Percentiles rank a stretch among this genome's conserved stretches.
These are phyloP conservation scores for Naumovozyma dairenensis DNA, from an alignment of 805 yeast species.

Conservation along the genomic window DNA sequence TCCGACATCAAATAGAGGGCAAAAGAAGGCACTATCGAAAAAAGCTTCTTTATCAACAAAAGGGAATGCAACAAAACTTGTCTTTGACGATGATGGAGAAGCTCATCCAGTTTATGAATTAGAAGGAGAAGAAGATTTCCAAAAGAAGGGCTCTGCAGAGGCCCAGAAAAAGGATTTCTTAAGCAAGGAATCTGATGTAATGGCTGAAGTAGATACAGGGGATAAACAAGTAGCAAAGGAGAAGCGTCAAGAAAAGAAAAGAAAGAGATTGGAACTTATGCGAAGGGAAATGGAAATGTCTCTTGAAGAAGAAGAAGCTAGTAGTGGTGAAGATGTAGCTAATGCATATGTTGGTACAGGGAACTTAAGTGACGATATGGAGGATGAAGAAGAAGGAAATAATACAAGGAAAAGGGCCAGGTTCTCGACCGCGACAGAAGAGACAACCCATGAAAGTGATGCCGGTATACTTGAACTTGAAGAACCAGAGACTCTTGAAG, in stretches of 20 bases:
- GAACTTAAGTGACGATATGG: slow-evolving; percentile 36
- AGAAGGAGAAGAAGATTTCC: slow-evolving; percentile 82
- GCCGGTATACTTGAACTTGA: slow-evolving; percentile 57
- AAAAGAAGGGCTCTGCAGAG: slow-evolving; percentile 54
- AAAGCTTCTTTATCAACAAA: slow-evolving; percentile 53
- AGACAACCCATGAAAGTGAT: neutral
- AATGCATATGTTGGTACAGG: slow-evolving; percentile 29
- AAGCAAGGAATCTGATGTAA: slow-evolving; percentile 50
- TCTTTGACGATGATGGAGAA: slow-evolving; percentile 89
- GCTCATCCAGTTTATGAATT: slow-evolving; percentile 89
- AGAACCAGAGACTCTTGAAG: slow-evolving; percentile 85
- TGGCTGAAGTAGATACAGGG: slow-evolving; percentile 61
- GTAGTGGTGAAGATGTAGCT: slow-evolving; percentile 19
- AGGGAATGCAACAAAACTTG: slow-evolving; percentile 66
- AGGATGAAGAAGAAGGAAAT: slow-evolving; percentile 19
- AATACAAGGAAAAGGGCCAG: slow-evolving; percentile 24
- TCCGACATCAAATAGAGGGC: slow-evolving; percentile 74
- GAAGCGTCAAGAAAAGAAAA: slow-evolving; percentile 79
- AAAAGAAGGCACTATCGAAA: slow-evolving; percentile 79
- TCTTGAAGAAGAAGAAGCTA: slow-evolving; percentile 16
- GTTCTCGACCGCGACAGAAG: neutral
- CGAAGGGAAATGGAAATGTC: slow-evolving; percentile 37
- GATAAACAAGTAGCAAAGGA: slow-evolving; percentile 73
- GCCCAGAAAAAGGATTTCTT: slow-evolving; percentile 62
- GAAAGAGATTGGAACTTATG: slow-evolving; percentile 76